Base-by-base conservation (phyloP, 2,329 filamentous ascomycete genomes). In the Ceratocystiopsis brevicomis region DNA sequence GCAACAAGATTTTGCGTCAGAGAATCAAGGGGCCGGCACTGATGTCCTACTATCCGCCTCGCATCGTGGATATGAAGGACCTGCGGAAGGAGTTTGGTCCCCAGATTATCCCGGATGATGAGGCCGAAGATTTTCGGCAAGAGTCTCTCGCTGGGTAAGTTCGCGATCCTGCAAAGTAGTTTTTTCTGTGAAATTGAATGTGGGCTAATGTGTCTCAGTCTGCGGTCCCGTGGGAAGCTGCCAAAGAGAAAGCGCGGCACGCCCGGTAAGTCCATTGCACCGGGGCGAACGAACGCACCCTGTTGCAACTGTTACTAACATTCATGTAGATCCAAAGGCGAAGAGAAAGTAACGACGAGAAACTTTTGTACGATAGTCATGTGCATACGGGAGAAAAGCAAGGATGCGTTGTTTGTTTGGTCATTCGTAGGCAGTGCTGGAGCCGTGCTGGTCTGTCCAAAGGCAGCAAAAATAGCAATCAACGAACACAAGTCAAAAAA, bases 1-100 rank as follows among this genome's bases (percentile, higher is more conserved):
- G 90, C 56, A 95, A 90, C 66, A 93, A 90, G 62, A 69, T 98
- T 58, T 69, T 98, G 47, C 83, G 87, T 56, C 82, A 95, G 60
- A 77, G 87, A 56, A 68, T 96, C 49, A 76, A 73, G 56, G 90
- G 90, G n/a, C 83, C 86, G 30, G 65, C 81, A 0, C 64, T 95
- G 50, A 81, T 78, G 36, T 71, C 83, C 45, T 98, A 95, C 68
- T 98, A 98, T 59, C 90, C 90, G 2, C 76, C 78, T 50, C 80
- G 67, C 50, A 66, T 79, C 15, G 75, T 74, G 19, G 78, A 78
- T 0, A 72, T 92, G 48, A 71, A 73, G 51, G 83, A 92, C 51
- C 60, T 94, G 48, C 76, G 80, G 57, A 73, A 73, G 48, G 65
- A 73, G 40, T 85, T 87, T 53, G 67, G 66, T 16, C 69, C 78